Evolutionary conservation across 2,329 filamentous ascomycete genomes (phyloP).

Genomic region (Calonectria multiphialidica): DNA sequence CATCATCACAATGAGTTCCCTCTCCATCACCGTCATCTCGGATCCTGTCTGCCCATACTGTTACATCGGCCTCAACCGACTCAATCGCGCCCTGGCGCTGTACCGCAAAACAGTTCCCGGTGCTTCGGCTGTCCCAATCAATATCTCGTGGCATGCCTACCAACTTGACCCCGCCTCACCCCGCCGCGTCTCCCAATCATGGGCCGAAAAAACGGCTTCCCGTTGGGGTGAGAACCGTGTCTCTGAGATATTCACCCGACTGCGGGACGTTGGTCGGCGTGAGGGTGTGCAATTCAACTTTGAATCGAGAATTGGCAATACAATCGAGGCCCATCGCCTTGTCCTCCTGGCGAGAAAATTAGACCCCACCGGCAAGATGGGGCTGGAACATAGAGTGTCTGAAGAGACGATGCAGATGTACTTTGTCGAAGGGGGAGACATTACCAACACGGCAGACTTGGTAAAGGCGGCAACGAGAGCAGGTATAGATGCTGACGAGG

Average conservation of each 20-base stretch:
- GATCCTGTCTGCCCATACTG: conserved; percentile 86
- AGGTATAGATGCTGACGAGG: conserved; percentile 65
- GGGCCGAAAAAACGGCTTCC: conserved; percentile 64
- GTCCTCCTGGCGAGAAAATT: conserved; percentile 74
- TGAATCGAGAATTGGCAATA: conserved; percentile 60
- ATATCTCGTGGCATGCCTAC: conserved; percentile 81
- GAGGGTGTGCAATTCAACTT: conserved; percentile 81
- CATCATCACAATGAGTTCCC: conserved; percentile 71
- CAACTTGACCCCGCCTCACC: conserved; percentile 79
- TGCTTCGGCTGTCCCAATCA: conserved; percentile 74
- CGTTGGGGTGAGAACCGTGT: conserved; percentile 77
- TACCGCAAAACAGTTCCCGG: conserved; percentile 74
- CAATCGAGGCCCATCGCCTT: conserved; percentile 64
- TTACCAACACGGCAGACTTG: conserved; percentile 68
- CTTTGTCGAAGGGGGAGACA: conserved; percentile 74
- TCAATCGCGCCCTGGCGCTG: conserved; percentile 77
- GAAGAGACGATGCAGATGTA: conserved; percentile 74
- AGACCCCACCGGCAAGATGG: conserved; percentile 37
- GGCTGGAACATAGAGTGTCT: conserved; percentile 70
- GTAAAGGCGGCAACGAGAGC: conserved; percentile 64
- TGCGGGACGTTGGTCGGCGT: conserved; percentile 68
- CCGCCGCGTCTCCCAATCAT: conserved; percentile 56
- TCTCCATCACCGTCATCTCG: conserved; percentile 82
- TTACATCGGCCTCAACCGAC: conserved; percentile 83
- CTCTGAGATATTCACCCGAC: conserved; percentile 66